Evolutionary conservation across 2,329 filamentous ascomycete species (phyloP).

Genomic region (Domatiomyces globalis): DNA sequence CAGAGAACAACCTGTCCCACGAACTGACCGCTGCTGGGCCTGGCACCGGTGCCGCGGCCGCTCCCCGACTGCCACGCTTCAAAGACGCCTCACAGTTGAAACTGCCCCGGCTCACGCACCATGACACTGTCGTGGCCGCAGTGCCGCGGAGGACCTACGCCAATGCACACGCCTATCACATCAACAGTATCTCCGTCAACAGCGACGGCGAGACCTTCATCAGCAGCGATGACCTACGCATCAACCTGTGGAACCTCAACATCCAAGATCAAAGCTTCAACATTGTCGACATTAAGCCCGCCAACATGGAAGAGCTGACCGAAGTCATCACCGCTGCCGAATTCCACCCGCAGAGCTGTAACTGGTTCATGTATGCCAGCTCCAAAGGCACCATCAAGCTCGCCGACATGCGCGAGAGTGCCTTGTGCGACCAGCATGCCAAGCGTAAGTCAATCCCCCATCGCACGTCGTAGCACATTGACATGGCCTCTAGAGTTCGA

Average conservation of each 20-base stretch:
- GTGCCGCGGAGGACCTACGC: conserved; percentile 93
- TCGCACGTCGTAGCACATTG: neutral
- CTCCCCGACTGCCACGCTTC: conserved; percentile 60
- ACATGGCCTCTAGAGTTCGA: conserved; percentile 61
- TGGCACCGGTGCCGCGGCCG: conserved; percentile 57
- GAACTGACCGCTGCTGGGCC: conserved; percentile 69
- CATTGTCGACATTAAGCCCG: conserved; percentile 98
- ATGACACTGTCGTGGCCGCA: conserved; percentile 94
- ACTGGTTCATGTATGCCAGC: conserved; percentile 99
- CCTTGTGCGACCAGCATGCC: conserved; percentile 85
- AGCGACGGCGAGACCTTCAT: conserved; percentile 99
- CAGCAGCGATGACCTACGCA: conserved; percentile 91
- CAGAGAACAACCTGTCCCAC: conserved; percentile 94
- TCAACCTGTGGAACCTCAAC: conserved; percentile 98
- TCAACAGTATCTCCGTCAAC: conserved; percentile 99
- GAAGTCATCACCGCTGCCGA: conserved; percentile 98
- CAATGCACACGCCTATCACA: conserved; percentile 97
- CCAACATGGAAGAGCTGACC: conserved; percentile 98
- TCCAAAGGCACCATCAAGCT: conserved; percentile 98
- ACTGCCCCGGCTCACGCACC: conserved; percentile 88
- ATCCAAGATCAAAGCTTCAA: conserved; percentile 99
- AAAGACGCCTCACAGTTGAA: conserved; percentile 71
- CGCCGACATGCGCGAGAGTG: conserved; percentile 95
- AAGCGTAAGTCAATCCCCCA: conserved; percentile 54
- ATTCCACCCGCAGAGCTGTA: conserved; percentile 93